These are phyloP conservation scores for Tolypocladium amazonense DNA, from an alignment of 2,329 filamentous ascomycete species.

Conservation along the genomic window DNA sequence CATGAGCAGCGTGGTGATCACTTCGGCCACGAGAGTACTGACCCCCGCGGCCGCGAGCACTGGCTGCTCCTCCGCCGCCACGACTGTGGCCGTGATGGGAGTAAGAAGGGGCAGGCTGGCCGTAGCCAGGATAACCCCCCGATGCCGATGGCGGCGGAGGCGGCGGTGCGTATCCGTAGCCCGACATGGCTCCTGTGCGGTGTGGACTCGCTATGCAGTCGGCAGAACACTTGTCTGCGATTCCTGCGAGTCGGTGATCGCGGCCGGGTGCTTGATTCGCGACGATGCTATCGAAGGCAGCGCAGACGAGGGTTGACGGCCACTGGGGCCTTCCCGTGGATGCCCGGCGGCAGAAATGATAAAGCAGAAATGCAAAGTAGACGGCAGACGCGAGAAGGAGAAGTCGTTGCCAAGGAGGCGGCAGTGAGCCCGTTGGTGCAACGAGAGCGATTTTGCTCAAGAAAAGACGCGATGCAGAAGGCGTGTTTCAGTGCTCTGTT, in stretches of 20 bases:
- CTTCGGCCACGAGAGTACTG: slow-evolving; percentile 25
- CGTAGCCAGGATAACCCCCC: slow-evolving; percentile 24
- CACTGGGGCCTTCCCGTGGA: not conserved
- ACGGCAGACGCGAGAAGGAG: not conserved
- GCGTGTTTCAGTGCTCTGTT: not conserved
- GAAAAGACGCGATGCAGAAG: not conserved
- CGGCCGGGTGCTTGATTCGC: not conserved
- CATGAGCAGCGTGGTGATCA: slow-evolving; percentile 27
- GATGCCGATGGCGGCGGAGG: slow-evolving; percentile 31
- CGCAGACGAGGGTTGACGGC: not conserved
- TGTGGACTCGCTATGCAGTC: slow-evolving; percentile 3
- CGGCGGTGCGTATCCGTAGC: slow-evolving; percentile 44
- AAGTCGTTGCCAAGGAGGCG: not conserved
- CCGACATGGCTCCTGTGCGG: slow-evolving; percentile 25
- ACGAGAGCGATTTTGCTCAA: not conserved
- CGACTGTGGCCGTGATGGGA: slow-evolving; percentile 24
- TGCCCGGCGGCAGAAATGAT: not conserved
- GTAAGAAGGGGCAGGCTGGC: slow-evolving; percentile 26
- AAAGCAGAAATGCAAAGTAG: not conserved
- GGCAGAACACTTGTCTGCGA: slow-evolving; percentile 10
- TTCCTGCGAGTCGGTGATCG: not conserved
- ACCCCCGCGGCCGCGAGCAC: slow-evolving; percentile 27
- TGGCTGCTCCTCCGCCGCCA: slow-evolving; percentile 26
- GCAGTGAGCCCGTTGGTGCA: not conserved
- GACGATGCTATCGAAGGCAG: no score